Evolutionary conservation across 78 protist genomes (phyloP), one percentile per base, ranked within the genome.

Genomic region (Dictyostelium intermedium): DNA sequence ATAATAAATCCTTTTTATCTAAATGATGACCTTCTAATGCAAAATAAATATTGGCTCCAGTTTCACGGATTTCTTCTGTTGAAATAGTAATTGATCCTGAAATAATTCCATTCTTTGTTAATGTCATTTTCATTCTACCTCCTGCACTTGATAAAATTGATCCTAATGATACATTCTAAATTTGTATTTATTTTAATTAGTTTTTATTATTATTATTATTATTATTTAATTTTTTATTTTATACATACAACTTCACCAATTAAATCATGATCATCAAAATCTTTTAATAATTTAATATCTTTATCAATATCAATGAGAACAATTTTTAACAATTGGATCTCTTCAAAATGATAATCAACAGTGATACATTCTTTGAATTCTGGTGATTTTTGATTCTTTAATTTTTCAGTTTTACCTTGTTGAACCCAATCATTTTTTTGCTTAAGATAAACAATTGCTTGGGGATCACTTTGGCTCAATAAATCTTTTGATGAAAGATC

Each of bases 1-100:
- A 96, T 45, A 97, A 89, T 6, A 81, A 20, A 84, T 91, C 95
- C 61, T 82, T 91, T 78, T 82, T 83, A 41, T 66, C 89, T 3
- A 66, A 43, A 4, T 83, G 20, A 14, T 35, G 5, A 41, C 89
- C 77, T 43, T 60, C 61, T 30, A 47, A 14, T 18, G 37, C 39
- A 27, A 50, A 60, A 18, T 11, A 18, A 6, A 37, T 60, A 20
- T 45, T 27, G 1, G n/a, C 5, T 1, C 20, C 9, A 11, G 92
- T n/a, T 34, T 34, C 56, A 13, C 66, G 20, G 34, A 86, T 41
- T 50, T 50, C 43, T 39, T 86, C 84, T 4, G 92, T 83, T 23
- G 37, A 10, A 8, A 86, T 37, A 10, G 30, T 16, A 23, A 86
- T 86, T 13, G 16, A 35, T 60, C 92, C 92, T 13, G 85, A 13